phyloP scores from a whole-genome alignment of 1,284 basidiomycete genomes.

The Apiotrichum akiyoshidainum region DNA sequence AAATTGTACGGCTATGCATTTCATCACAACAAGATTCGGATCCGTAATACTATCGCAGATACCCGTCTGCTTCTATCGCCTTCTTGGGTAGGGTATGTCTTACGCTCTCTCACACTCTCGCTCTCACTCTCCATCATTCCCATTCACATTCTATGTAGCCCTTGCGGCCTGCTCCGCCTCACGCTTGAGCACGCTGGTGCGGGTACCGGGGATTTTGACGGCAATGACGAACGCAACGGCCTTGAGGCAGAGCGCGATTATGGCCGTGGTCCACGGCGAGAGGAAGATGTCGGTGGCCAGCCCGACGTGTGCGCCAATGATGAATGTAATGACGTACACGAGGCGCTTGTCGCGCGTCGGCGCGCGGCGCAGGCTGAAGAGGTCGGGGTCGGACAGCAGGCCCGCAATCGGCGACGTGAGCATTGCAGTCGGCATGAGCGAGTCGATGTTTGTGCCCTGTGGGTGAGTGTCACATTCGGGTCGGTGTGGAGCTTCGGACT shows the following conservation, averaged over 20 bases:
- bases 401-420: constrained; percentile 31
- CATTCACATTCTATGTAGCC: background rate
- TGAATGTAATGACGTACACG: constrained; percentile 28
- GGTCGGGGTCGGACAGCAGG: constrained; percentile 28
- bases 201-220: background rate
- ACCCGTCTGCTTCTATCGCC: no score
- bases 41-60: background rate
- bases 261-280: constrained; percentile 8
- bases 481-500: no score
- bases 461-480: background rate
- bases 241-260: constrained; percentile 14
- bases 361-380: constrained; percentile 15
- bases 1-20: constrained; percentile 7
- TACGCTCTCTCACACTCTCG: no score
- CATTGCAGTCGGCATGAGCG: constrained; percentile 30
- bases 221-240: constrained; percentile 8
- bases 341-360: constrained; percentile 24
- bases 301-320: constrained; percentile 27
- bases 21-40: background rate
- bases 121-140: no score
- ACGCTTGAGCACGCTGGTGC: background rate
- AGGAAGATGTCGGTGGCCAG: constrained; percentile 11
- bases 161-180: background rate
- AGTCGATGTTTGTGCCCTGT: constrained; percentile 28
- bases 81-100: no score